Base-by-base conservation (phyloP, 2,329 filamentous ascomycete genomes). In the Ophiostoma sp. region DNA sequence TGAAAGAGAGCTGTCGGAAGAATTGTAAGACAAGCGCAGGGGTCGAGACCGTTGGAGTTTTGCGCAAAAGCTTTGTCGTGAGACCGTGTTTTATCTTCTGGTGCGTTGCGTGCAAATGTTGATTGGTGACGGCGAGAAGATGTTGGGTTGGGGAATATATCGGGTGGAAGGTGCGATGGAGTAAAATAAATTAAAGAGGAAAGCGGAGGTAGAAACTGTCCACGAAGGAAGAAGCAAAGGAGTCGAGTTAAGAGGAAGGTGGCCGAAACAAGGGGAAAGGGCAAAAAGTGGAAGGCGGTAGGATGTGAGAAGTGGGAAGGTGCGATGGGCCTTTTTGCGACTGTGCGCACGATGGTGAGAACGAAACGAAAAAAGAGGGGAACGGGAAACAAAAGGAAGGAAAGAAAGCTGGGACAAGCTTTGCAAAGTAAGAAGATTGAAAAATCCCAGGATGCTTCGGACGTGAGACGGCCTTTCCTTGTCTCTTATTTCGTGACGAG, bases 191-290 rank as follows among this genome's bases (percentile, higher is more conserved):
- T 12, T 17, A 31, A 28, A 33, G 25, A 19, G 17, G 36, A 33
- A 45, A 52, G 50, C 33, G 25, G 59, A 15, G 31, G 3, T 5
- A 12, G 61, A 50, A 15, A 52, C 50, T 39, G 33, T 6, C n/a
- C 63, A 57, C 61, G 48, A 28, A 72, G 39, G 42, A 74, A 69
- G 22, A 39, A 68, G 19, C 28, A n/a, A 42, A 69, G 48, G 66
- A 57, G 31, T 17, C 1, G 5, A 25, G 12, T 31, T 22, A 22
- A 3, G 36, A 33, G 11, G 17, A 25, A 22, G 42, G 28, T 50
- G 11, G 33, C 39, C 31, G 50, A 57, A 12, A 45, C 31, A 70
- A 42, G 68, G 33, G 64, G 50, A 22, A 69, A 55, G 42, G 31
- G 31, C 12, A 17, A 28, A 71, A 36, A 39, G 31, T 3, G 45